These are phyloP conservation scores for Tylopilus sp. DNA, from an alignment of 1,284 basidiomycete genomes.

Conservation along the genomic window DNA sequence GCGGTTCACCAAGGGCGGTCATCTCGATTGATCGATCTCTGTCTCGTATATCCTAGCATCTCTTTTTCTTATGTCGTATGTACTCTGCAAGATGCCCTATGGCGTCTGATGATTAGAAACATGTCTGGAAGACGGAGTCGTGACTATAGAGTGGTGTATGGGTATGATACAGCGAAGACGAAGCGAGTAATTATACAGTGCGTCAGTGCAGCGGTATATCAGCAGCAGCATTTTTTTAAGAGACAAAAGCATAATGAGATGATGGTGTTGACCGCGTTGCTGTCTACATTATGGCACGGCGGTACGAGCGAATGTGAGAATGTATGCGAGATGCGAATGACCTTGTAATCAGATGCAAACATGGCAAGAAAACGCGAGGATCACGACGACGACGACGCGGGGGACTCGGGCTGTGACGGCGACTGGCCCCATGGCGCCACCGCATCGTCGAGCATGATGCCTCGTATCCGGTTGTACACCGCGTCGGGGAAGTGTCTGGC, in stretches of 20 bases:
- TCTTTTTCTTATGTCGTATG: too few species aligned
- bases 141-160: background rate
- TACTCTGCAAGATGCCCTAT: background rate
- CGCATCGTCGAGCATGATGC: slow-evolving; percentile 59
- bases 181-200: too few species aligned
- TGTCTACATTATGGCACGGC: background rate
- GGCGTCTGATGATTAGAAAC: background rate
- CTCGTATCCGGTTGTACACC: slow-evolving; percentile 65
- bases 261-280: too few species aligned
- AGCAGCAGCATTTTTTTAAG: too few species aligned
- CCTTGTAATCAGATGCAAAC: background rate
- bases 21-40: slow-evolving; percentile 18
- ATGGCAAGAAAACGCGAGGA: background rate
- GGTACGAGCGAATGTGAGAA: background rate
- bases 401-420: background rate
- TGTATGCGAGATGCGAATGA: background rate
- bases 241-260: too few species aligned
- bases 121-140: too few species aligned
- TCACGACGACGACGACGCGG: background rate
- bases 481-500: slow-evolving; percentile 67
- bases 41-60: background rate
- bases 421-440: slow-evolving; percentile 34
- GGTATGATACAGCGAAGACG: background rate
- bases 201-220: too few species aligned
- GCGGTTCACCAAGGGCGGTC: slow-evolving; percentile 20